A percentile compares a stretch with the other conserved stretches of the same genome.
Conservation (phyloP, 257 asterid species). For the Schizonepeta tenuifolia region DNA sequence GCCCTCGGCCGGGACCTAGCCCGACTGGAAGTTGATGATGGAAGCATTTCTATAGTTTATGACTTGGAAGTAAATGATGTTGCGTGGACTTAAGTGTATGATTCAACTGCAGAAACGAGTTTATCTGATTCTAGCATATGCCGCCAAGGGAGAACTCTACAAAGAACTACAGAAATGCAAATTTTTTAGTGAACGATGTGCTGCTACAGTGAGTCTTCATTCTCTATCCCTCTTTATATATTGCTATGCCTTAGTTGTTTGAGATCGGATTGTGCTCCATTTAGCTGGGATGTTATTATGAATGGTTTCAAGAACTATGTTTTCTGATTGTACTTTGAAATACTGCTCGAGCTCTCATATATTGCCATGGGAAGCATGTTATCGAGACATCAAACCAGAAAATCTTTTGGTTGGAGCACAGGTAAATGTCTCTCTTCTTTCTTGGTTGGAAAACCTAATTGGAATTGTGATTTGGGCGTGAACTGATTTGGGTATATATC, state of each 20-base stretch:
- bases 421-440: conserved; percentile 43
- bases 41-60: conserved; percentile 9
- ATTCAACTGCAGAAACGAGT: conserved; percentile 77
- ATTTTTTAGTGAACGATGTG: conserved; percentile 84
- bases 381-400: conserved; percentile 97
- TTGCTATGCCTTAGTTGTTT: no score
- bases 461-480: no score
- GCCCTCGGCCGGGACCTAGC: no score
- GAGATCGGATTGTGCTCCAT: conserved; percentile 37
- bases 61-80: conserved; percentile 1
- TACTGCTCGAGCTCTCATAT: conserved; percentile 79
- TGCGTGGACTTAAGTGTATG: conserved; percentile 19
- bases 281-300: not conserved
- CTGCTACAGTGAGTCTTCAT: conserved; percentile 76
- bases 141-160: conserved; percentile 96
- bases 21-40: no score
- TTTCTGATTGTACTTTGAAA: conserved; percentile 33
- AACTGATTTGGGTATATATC: no score
- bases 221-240: no score
- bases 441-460: no score
- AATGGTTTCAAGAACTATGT: conserved; percentile 16
- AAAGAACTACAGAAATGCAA: conserved; percentile 84
- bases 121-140: conserved; percentile 85
- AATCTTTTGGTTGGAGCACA: conserved; percentile 93
- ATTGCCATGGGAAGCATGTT: conserved; percentile 97